Conservation (phyloP, 345 rosid genomes). For the Boechera retrofracta region DNA sequence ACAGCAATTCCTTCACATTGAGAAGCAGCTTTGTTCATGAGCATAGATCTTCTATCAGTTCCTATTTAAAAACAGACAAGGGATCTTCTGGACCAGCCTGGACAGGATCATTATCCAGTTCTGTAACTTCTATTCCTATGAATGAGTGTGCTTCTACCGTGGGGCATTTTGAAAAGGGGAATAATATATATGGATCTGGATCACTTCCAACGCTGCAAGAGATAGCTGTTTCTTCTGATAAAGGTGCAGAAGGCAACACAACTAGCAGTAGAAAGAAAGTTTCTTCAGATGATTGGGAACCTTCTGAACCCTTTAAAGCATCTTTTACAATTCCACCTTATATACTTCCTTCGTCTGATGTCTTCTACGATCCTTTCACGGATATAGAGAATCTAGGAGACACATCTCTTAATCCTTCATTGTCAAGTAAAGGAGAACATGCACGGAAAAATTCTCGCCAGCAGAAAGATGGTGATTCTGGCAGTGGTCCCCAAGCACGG, state of each 20-base stretch:
- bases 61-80: conserved; percentile 39
- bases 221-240: conserved; percentile 48
- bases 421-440: conserved; percentile 48
- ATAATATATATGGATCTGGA: conserved; percentile 39
- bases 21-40: conserved; percentile 55
- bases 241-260: conserved; percentile 47
- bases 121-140: conserved; percentile 40
- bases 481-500: conserved; percentile 30
- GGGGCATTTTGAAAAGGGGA: conserved; percentile 46
- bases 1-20: conserved; percentile 46
- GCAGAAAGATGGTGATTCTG: conserved; percentile 46
- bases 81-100: conserved; percentile 46
- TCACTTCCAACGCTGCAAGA: conserved; percentile 48
- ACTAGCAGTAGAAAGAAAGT: conserved; percentile 49
- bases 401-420: conserved; percentile 45
- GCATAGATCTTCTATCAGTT: conserved; percentile 48
- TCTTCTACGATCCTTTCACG: conserved; percentile 65
- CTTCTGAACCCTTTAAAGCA: conserved; percentile 82
- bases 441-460: conserved; percentile 44
- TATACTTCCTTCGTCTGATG: conserved; percentile 56
- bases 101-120: conserved; percentile 49
- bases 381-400: conserved; percentile 58
- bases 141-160: conserved; percentile 47
- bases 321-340: conserved; percentile 61
- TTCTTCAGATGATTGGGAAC: conserved; percentile 81